Conservation (phyloP, 768 basidiomycete genomes). For the Tulasnella sp. region DNA sequence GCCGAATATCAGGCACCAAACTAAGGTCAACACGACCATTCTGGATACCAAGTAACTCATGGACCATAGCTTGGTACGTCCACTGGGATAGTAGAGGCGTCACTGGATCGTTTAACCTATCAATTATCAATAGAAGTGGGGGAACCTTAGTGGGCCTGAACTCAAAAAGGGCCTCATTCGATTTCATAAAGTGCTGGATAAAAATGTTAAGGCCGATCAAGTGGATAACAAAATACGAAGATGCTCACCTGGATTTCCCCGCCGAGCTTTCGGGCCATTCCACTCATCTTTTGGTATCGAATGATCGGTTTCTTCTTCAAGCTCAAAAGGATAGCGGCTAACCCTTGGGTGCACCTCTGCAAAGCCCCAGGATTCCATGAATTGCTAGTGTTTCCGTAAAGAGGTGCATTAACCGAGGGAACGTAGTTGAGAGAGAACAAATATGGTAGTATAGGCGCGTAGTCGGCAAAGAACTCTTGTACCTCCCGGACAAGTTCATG, state of each 20-base stretch:
- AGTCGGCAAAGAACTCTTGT: constrained; percentile 99
- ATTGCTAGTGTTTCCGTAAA: constrained; percentile 61
- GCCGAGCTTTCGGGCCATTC: constrained; percentile 82
- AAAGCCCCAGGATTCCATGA: constrained; percentile 65
- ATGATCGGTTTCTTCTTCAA: constrained; percentile 93
- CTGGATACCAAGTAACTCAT: constrained; percentile 84
- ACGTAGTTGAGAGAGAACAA: constrained; percentile 77
- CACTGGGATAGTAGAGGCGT: constrained; percentile 93
- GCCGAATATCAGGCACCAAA: constrained; percentile 69
- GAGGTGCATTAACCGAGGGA: constrained; percentile 45
- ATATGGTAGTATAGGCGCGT: constrained; percentile 70
- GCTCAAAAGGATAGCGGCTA: constrained; percentile 78
- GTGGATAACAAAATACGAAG: background rate
- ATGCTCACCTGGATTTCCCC: constrained; percentile 62
- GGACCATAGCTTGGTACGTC: constrained; percentile 99
- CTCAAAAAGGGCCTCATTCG: constrained; percentile 77
- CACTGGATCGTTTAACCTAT: constrained; percentile 92
- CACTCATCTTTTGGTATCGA: constrained; percentile 85
- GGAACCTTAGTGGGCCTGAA: constrained; percentile 81
- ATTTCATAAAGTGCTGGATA: constrained; percentile 58
- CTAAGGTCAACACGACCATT: constrained; percentile 85
- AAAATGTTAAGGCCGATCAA: constrained; percentile 13
- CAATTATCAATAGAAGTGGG: constrained; percentile 81
- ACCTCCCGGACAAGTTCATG: constrained; percentile 95
- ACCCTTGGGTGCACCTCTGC: constrained; percentile 63